Conservation (phyloP, 2,329 filamentous ascomycete genomes). For the Rasamsonia emersonii region DNA sequence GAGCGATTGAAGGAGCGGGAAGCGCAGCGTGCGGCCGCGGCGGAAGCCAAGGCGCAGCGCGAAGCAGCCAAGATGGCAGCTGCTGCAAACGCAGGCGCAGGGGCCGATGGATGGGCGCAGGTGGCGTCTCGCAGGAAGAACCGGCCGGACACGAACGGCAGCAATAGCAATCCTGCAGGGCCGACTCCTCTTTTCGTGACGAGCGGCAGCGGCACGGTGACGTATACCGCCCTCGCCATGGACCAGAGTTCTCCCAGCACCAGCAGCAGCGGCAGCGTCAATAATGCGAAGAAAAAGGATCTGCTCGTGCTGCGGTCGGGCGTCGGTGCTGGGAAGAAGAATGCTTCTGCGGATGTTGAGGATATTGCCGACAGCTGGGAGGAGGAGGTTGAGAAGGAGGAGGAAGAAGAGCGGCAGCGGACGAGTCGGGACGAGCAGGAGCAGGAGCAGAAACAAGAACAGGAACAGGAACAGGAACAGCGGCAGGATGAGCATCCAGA, state of each 20-base stretch:
- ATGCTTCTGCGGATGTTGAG: constrained; percentile 8
- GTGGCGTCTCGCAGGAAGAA: constrained; percentile 28
- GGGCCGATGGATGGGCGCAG: constrained; percentile 31
- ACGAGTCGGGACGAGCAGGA: constrained; percentile 10
- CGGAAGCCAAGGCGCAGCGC: constrained; percentile 25
- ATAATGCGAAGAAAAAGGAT: constrained; percentile 19
- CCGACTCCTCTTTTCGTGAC: too few species aligned
- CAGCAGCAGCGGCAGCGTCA: constrained; percentile 5
- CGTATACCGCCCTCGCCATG: constrained; percentile 19
- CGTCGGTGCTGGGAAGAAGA: constrained; percentile 23
- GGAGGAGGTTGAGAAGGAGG: constrained; percentile 36
- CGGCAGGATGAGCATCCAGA: constrained; percentile 1
- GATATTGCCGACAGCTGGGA: constrained; percentile 40
- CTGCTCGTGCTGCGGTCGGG: constrained; percentile 27
- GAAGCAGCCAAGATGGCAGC: constrained; percentile 21
- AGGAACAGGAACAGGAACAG: neutral
- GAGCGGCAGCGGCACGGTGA: constrained; percentile 17
- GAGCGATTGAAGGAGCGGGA: constrained; percentile 36
- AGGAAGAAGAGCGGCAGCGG: constrained; percentile 20
- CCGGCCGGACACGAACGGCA: constrained; percentile 11
- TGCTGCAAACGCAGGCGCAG: constrained; percentile 3
- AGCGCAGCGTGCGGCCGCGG: constrained; percentile 24
- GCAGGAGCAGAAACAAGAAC: constrained; percentile 5
- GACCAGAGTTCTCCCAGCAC: constrained; percentile 12
- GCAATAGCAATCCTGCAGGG: constrained; percentile 17